These are phyloP conservation scores for Coemansia sp. DNA, from an alignment of 192 early-diverging fungal genomes.

Conservation along the genomic window DNA sequence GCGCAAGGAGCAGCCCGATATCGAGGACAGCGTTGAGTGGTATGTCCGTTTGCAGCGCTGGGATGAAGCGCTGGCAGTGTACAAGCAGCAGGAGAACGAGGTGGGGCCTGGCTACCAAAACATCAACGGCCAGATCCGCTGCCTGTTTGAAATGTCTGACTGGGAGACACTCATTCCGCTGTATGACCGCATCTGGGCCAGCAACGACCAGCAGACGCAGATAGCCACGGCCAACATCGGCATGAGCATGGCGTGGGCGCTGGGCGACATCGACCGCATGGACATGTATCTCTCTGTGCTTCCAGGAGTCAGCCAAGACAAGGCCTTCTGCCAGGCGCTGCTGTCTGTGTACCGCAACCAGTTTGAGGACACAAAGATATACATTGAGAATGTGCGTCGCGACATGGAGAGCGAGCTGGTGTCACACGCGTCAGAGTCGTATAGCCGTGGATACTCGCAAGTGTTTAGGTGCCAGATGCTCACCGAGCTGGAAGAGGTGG, in stretches of 20 bases:
- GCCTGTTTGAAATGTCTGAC: conserved; percentile 88
- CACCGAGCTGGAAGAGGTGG: conserved; percentile 95
- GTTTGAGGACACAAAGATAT: conserved; percentile 65
- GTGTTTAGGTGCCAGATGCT: conserved; percentile 96
- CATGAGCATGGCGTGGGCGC: conserved; percentile 91
- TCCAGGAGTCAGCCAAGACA: conserved; percentile 61
- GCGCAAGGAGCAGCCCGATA: conserved; percentile 67
- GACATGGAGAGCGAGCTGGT: conserved; percentile 84
- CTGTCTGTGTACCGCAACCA: conserved; percentile 77
- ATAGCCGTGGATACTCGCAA: conserved; percentile 83
- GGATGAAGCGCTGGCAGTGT: conserved; percentile 88
- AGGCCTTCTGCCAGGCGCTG: conserved; percentile 87
- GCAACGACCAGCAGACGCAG: conserved; percentile 58
- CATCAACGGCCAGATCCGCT: conserved; percentile 83
- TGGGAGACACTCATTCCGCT: conserved; percentile 81
- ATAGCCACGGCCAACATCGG: conserved; percentile 81
- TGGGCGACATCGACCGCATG: conserved; percentile 87
- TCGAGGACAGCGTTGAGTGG: conserved; percentile 88
- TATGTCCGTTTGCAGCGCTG: conserved; percentile 90
- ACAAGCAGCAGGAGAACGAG: conserved; percentile 49
- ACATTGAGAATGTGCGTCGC: conserved; percentile 79
- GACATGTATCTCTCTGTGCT: conserved; percentile 85
- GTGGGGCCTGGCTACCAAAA: conserved; percentile 54
- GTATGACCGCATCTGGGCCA: conserved; percentile 74
- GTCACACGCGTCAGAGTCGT: conserved; percentile 88